Conservation (phyloP, 192 early-diverging fungal species). For the Paraglomus brasilianum region DNA sequence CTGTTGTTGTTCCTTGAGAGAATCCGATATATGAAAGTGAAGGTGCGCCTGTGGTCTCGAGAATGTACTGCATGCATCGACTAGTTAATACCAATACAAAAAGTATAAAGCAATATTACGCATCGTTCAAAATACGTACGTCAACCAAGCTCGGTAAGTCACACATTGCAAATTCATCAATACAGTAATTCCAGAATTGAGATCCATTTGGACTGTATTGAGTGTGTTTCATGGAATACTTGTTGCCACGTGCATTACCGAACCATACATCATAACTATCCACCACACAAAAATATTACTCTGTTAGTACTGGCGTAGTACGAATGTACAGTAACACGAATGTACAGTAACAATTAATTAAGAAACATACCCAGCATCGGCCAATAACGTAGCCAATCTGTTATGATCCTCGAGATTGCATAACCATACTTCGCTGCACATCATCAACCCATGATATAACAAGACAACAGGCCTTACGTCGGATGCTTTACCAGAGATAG, state of each 20-base stretch:
- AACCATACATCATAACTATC: slow-evolving; percentile 91
- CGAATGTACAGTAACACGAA: neutral
- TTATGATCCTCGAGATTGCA: slow-evolving; percentile 74
- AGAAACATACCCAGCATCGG: slow-evolving; percentile 63
- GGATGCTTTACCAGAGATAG: neutral
- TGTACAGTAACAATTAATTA: neutral
- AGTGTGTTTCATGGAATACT: slow-evolving; percentile 86
- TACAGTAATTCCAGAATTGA: slow-evolving; percentile 91
- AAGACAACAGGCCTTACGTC: slow-evolving; percentile 78
- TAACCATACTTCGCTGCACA: slow-evolving; percentile 92
- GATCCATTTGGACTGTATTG: slow-evolving; percentile 62
- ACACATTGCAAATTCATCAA: slow-evolving; percentile 85
- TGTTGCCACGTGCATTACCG: slow-evolving; percentile 92
- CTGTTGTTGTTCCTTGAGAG: slow-evolving; percentile 90
- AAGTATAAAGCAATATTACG: neutral
- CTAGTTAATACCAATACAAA: slow-evolving; percentile 1
- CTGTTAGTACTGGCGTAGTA: neutral
- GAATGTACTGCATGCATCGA: slow-evolving; percentile 62
- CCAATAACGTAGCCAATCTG: slow-evolving; percentile 80
- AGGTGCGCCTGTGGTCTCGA: slow-evolving; percentile 75
- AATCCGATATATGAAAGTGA: slow-evolving; percentile 94
- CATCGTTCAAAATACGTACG: slow-evolving; percentile 39
- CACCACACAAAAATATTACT: neutral
- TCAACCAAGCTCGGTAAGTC: slow-evolving; percentile 87
- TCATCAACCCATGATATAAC: slow-evolving; percentile 93